Evolutionary conservation across 164 flowering plant genomes (phyloP).

Genomic region (Macadamia integrifolia): DNA sequence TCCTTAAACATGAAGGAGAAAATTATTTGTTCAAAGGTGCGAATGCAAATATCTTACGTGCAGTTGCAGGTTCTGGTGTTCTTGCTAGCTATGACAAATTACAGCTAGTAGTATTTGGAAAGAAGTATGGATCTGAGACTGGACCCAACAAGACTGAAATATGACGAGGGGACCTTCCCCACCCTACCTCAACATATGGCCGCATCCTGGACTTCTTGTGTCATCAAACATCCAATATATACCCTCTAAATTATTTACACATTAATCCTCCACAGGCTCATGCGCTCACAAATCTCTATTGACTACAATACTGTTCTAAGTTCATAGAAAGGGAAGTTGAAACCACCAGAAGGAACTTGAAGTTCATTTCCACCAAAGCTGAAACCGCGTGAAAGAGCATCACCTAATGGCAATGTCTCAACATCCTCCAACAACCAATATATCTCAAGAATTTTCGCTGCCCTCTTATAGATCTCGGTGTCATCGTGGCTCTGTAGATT

Average conservation of each 20-base stretch:
- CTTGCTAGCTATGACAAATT: background rate
- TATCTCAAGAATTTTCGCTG: constrained; percentile 68
- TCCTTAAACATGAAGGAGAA: constrained; percentile 1
- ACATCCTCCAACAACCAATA: constrained; percentile 79
- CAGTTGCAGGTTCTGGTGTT: background rate
- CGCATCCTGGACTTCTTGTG: constrained; percentile 8
- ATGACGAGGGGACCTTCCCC: background rate
- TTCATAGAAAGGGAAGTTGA: constrained; percentile 31
- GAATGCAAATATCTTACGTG: background rate
- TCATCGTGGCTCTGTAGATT: constrained; percentile 66
- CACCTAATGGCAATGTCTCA: constrained; percentile 41
- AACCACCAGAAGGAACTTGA: constrained; percentile 58
- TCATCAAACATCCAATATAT: background rate
- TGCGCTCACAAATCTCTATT: too few species aligned
- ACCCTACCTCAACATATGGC: constrained; percentile 4
- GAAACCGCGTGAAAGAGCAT: constrained; percentile 40
- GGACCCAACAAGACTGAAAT: constrained; percentile 14
- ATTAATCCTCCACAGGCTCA: too few species aligned
- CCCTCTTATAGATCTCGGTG: constrained; percentile 67
- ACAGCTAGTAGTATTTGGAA: background rate
- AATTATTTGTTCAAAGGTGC: background rate
- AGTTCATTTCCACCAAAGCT: constrained; percentile 45
- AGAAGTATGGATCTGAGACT: background rate
- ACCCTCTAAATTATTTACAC: background rate
- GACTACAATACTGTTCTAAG: too few species aligned